phyloP scores from a whole-genome alignment of 2,329 filamentous ascomycete species.

The Arthroderma sp. region DNA sequence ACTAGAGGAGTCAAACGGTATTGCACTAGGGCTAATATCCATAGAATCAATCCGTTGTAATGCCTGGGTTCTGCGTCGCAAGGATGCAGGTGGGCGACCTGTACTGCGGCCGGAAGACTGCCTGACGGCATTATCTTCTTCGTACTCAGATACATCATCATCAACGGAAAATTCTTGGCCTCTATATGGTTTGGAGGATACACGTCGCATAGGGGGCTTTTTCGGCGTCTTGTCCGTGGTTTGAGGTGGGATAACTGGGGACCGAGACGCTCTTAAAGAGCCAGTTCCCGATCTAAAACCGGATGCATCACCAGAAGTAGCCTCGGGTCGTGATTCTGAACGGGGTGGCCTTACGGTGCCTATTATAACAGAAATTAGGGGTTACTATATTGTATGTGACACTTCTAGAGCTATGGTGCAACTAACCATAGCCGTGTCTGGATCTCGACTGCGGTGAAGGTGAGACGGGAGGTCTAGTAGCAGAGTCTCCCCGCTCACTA shows the following conservation, averaged over 20 bases:
- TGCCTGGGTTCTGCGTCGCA: slow-evolving; percentile 25
- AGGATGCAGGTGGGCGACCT: slow-evolving; percentile 25
- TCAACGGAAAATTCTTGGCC: slow-evolving; percentile 84
- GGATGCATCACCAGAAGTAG: no score
- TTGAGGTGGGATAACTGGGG: slow-evolving; percentile 29
- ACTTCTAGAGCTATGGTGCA: no score
- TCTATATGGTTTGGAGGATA: slow-evolving; percentile 67
- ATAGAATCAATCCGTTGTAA: slow-evolving; percentile 25
- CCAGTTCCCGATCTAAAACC: neutral
- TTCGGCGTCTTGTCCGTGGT: slow-evolving; percentile 36
- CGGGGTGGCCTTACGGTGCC: neutral
- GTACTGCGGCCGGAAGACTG: slow-evolving; percentile 22
- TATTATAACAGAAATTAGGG: neutral
- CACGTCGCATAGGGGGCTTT: slow-evolving; percentile 64
- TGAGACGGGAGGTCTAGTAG: no score
- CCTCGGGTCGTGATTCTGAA: no score
- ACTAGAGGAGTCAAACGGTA: slow-evolving; percentile 12
- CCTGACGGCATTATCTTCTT: slow-evolving; percentile 40
- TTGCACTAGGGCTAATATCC: slow-evolving; percentile 26
- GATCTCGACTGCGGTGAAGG: no score
- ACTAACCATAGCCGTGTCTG: no score
- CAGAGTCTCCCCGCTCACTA: neutral
- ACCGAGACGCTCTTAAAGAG: slow-evolving; percentile 24
- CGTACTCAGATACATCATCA: slow-evolving; percentile 70
- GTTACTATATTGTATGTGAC: no score